Evolutionary conservation across 495 filamentous ascomycete genomes (phyloP).

Genomic region (Tuber aestivum): DNA sequence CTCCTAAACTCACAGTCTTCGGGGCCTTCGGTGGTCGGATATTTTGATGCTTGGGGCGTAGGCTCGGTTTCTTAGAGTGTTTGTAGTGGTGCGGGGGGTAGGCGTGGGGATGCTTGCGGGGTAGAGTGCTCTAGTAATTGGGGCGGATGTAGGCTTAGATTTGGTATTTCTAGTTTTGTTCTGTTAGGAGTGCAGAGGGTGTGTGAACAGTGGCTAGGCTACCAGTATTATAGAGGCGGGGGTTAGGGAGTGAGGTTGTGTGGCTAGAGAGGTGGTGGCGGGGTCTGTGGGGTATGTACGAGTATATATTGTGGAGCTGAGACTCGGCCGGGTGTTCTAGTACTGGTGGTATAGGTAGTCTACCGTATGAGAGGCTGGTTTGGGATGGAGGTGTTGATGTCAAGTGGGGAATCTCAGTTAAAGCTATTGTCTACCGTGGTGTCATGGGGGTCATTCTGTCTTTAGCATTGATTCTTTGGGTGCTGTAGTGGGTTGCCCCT

Average conservation of each 20-base stretch:
- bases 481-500: not conserved
- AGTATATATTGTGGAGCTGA: conserved; percentile 1
- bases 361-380: not conserved
- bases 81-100: not conserved
- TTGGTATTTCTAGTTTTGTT: not conserved
- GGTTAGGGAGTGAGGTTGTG: not conserved
- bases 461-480: not conserved
- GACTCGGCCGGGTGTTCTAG: not conserved
- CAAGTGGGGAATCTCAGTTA: not conserved
- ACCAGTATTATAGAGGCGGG: not conserved
- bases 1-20: not conserved
- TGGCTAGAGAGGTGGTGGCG: not conserved
- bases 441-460: not conserved
- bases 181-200: not conserved
- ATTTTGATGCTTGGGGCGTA: not conserved
- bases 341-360: too few species aligned
- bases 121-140: not conserved
- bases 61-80: not conserved
- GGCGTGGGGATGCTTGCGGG: not conserved
- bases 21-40: not conserved
- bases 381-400: not conserved
- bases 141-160: not conserved
- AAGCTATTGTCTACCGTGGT: not conserved
- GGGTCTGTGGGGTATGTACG: not conserved
- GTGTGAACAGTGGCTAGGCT: not conserved